Base-by-base conservation (phyloP, 331 rosid species). In the Ulmus americana region DNA sequence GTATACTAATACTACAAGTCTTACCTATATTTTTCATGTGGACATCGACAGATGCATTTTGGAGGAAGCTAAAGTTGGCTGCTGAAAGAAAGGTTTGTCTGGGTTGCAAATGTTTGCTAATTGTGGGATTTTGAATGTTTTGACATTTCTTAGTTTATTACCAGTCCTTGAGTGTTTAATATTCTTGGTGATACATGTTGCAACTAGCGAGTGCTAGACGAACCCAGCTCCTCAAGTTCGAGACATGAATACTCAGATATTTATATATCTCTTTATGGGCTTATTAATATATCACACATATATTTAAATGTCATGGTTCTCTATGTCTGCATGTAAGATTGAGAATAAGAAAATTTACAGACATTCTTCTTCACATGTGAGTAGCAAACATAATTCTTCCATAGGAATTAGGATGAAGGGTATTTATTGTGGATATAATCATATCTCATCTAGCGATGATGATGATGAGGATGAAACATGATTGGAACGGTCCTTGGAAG, bases 11-110 rank as follows among this genome's bases (percentile, higher is more conserved):
- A 28, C 35, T 28, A 7, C 45, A 72, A 47, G 53, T 77, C 10
- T 1, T 39, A 6, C 15, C 46, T 52, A 57, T 67, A 54, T 45
- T 15, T 51, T 11, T 10, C 47, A 6, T 64, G 64, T 72, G 74
- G 41, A 16, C 64, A 66, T 61, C 39, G 46, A 48, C 94, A 92
- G 96, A 74, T 79, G 82, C 83, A 67, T 88, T 92, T 74, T 92
- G 95, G 96, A 78, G 61, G 81, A 88, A 86, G 84, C 83, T 88
- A 61, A 86, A 80, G 81, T 75, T 74, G 7, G 85, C 80, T 38
- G 94, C 82, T 45, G 95, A 81, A 76, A 79, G 64, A 75, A 88
- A 86, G 96, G 98, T 88, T 78, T 60, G 69, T 48, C 55, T 54
- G 9, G n/a, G 38, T 16, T 49, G 60, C 44, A 49, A 41, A 20